phyloP scores from a whole-genome alignment of 208 protist species.

The Trypanosoma platydactyli region DNA sequence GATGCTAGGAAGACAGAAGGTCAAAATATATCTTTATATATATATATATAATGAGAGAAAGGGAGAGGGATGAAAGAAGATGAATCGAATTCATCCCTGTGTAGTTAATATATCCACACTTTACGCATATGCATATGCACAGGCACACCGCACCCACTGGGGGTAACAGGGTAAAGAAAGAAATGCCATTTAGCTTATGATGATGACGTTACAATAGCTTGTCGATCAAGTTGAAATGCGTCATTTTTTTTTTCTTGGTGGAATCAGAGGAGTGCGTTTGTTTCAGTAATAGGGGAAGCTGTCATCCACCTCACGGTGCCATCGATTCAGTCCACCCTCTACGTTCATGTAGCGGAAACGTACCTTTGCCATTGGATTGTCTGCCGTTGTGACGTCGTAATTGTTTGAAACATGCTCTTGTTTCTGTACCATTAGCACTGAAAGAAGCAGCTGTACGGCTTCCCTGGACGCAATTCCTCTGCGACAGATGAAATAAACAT shows the following conservation, averaged over 20 bases:
- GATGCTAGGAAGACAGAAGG: too few species aligned
- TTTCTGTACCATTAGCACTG: slow-evolving; percentile 16
- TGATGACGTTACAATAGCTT: too few species aligned
- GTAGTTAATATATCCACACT: too few species aligned
- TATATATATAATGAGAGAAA: background rate
- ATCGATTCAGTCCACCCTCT: slow-evolving; percentile 83
- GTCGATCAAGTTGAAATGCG: too few species aligned
- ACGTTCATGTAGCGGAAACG: slow-evolving; percentile 53
- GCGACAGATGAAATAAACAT: slow-evolving; percentile 72
- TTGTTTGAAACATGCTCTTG: background rate
- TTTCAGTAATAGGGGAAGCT: slow-evolving; percentile 74
- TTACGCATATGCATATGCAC: too few species aligned
- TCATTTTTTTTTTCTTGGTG: too few species aligned
- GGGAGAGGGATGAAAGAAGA: background rate
- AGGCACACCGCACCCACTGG: too few species aligned
- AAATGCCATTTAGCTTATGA: too few species aligned
- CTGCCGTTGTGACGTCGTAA: background rate
- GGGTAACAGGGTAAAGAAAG: too few species aligned
- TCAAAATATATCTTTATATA: too few species aligned
- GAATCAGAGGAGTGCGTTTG: background rate
- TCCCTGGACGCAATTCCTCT: slow-evolving; percentile 71
- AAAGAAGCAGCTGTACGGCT: slow-evolving; percentile 48
- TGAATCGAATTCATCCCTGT: background rate
- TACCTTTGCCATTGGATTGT: background rate
- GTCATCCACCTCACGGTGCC: slow-evolving; percentile 47